phyloP scores from a whole-genome alignment of 768 basidiomycete species.

The Epithele typhae region DNA sequence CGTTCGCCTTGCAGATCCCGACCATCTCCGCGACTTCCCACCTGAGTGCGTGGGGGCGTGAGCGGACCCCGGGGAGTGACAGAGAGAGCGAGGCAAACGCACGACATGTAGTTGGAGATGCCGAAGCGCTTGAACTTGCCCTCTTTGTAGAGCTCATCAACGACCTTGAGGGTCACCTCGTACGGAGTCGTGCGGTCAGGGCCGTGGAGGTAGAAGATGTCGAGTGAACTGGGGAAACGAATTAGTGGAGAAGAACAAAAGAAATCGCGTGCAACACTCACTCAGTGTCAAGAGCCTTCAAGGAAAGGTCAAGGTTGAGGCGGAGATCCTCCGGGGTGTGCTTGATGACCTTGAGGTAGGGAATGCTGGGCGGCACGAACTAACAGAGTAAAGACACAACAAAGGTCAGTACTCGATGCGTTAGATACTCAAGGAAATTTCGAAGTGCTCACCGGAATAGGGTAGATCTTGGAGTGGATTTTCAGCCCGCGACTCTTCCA shows the following conservation, averaged over 20 bases:
- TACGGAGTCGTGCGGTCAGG: conserved; percentile 42
- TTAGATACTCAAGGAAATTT: too few relatives aligned
- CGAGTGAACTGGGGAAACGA: conserved; percentile 23
- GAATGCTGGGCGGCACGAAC: background rate
- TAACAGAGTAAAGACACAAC: too few relatives aligned
- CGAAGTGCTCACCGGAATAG: too few relatives aligned
- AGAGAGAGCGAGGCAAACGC: conserved; percentile 22
- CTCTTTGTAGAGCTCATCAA: conserved; percentile 46
- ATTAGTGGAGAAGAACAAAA: background rate
- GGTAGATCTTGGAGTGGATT: conserved; percentile 48
- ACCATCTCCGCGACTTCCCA: conserved; percentile 50
- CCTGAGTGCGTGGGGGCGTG: background rate
- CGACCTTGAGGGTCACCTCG: conserved; percentile 41
- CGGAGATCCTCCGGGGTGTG: conserved; percentile 27
- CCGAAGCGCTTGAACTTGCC: conserved; percentile 48
- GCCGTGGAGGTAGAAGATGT: conserved; percentile 47
- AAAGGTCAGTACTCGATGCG: too few relatives aligned
- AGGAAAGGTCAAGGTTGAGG: conserved; percentile 28
- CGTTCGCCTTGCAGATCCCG: conserved; percentile 46
- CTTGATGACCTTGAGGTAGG: too few relatives aligned
- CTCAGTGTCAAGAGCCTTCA: conserved; percentile 47
- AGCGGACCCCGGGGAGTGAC: conserved; percentile 6
- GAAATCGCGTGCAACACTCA: conserved; percentile 13
- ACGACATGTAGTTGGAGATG: conserved; percentile 41
- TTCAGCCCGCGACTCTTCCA: conserved; percentile 47